phyloP scores from a whole-genome alignment of 805 yeast species.

The Monosporozyma aquatica region DNA sequence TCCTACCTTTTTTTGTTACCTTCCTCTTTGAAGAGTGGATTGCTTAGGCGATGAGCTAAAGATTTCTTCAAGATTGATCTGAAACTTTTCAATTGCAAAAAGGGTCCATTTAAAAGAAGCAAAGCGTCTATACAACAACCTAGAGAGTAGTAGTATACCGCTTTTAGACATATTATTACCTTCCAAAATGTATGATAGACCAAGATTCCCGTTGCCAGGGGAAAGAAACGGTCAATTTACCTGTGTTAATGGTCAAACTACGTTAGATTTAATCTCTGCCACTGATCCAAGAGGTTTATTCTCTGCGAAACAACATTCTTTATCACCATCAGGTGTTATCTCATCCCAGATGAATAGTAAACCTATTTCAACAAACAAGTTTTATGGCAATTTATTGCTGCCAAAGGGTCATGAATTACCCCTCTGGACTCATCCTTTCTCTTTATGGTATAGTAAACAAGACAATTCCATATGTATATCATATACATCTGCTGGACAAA shows the following conservation, averaged over 20 bases:
- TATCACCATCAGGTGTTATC: constrained; percentile 28
- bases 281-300: constrained; percentile 39
- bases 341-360: constrained; percentile 31
- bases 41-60: too few species aligned
- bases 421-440: constrained; percentile 76
- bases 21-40: too few species aligned
- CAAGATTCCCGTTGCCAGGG: background rate
- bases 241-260: background rate
- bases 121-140: too few species aligned
- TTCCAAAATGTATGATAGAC: background rate
- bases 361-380: constrained; percentile 64
- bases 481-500: constrained; percentile 48
- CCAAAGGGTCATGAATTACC: constrained; percentile 54
- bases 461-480: constrained; percentile 50
- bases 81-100: constrained; percentile 3
- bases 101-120: too few species aligned
- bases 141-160: too few species aligned
- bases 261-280: constrained; percentile 5
- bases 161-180: background rate
- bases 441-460: constrained; percentile 56
- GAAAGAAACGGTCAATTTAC: background rate
- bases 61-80: background rate
- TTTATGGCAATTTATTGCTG: constrained; percentile 62
- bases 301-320: constrained; percentile 23
- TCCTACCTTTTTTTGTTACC: too few species aligned